These are phyloP conservation scores for Trametes coccinea DNA, from an alignment of 768 basidiomycete species.

Conservation along the genomic window DNA sequence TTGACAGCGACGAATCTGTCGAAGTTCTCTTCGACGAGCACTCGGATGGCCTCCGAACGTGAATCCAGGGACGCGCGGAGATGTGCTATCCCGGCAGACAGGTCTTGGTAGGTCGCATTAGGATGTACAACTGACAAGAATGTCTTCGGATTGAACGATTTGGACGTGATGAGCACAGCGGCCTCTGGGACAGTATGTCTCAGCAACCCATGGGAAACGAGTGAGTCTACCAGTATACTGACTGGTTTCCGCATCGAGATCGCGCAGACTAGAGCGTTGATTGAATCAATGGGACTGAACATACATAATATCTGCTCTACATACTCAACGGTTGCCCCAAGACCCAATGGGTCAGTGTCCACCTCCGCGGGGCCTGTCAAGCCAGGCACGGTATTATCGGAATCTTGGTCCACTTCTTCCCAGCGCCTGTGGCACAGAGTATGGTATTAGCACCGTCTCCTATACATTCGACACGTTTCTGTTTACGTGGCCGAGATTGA, in stretches of 20 bases:
- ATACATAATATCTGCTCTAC: constrained; percentile 23
- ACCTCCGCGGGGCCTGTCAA: constrained; percentile 58
- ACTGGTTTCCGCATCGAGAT: constrained; percentile 82
- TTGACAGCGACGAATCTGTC: constrained; percentile 98
- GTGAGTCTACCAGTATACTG: constrained; percentile 33
- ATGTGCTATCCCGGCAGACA: constrained; percentile 73
- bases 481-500: constrained; percentile 71
- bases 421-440: constrained; percentile 56
- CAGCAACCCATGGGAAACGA: background rate
- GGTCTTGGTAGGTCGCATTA: constrained; percentile 91
- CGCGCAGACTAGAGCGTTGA: constrained; percentile 47
- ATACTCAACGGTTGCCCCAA: constrained; percentile 66
- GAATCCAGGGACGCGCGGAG: constrained; percentile 82
- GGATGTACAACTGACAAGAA: constrained; percentile 93
- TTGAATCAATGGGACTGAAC: constrained; percentile 9
- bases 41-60: constrained; percentile 90
- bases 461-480: no score
- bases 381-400: constrained; percentile 73
- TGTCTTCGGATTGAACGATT: constrained; percentile 93
- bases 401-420: constrained; percentile 88
- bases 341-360: constrained; percentile 77
- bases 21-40: constrained; percentile 97
- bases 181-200: constrained; percentile 51
- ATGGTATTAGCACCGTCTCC: no score
- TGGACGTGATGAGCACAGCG: constrained; percentile 82